Conservation (phyloP, 2,329 filamentous ascomycete genomes). For the Paracamarosporium sp. region DNA sequence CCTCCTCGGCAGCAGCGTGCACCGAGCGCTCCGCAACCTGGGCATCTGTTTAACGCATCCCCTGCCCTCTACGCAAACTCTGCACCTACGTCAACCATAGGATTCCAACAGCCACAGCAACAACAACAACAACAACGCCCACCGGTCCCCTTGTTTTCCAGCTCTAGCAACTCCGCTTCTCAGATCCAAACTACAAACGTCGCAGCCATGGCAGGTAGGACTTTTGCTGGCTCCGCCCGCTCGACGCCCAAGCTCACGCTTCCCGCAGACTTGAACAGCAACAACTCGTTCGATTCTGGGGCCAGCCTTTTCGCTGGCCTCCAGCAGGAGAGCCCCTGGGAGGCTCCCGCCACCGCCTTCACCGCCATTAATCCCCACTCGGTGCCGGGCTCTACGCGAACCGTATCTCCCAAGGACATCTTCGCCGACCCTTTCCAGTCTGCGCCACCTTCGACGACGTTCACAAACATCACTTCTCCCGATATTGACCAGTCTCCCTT, state of each 20-base stretch:
- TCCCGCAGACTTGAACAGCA: conserved; percentile 44
- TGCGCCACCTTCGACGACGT: conserved; percentile 79
- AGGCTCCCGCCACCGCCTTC: conserved; percentile 44
- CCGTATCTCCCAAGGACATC: conserved; percentile 85
- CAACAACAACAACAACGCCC: conserved; percentile 62
- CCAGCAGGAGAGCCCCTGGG: conserved; percentile 38
- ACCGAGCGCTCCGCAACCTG: conserved; percentile 61
- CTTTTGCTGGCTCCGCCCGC: conserved; percentile 17
- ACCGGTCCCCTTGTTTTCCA: conserved; percentile 74
- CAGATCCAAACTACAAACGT: conserved; percentile 41
- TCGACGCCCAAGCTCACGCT: conserved; percentile 34
- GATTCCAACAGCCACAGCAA: conserved; percentile 62
- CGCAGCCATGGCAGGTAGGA: conserved; percentile 49
- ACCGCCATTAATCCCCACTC: conserved; percentile 53
- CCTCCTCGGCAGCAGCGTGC: conserved; percentile 55
- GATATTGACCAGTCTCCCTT: conserved; percentile 79
- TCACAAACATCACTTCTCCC: conserved; percentile 86
- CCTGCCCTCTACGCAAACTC: conserved; percentile 73
- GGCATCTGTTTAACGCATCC: conserved; percentile 64
- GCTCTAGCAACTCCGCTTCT: conserved; percentile 63
- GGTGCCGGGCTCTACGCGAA: conserved; percentile 53
- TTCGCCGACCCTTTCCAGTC: conserved; percentile 74
- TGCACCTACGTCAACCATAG: conserved; percentile 66
- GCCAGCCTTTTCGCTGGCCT: conserved; percentile 55
- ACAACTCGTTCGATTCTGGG: conserved; percentile 54